phyloP scores from a whole-genome alignment of 495 filamentous ascomycete genomes.

The Trichoderma erinaceum region DNA sequence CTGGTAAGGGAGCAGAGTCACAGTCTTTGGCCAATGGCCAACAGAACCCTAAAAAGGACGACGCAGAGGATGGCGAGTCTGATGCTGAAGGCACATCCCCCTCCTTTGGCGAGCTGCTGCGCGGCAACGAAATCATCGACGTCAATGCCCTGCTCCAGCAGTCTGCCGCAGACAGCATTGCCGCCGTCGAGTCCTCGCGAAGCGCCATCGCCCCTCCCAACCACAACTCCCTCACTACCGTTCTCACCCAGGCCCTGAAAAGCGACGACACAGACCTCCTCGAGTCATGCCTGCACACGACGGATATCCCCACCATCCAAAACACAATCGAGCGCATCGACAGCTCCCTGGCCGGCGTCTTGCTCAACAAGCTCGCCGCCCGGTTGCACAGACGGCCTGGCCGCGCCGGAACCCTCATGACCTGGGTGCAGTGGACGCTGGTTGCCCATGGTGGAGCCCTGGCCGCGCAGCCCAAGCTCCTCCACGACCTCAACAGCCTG shows the following conservation, averaged over 20 bases:
- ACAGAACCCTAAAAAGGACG: slow-evolving; percentile 40
- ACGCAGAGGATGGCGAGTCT: slow-evolving; percentile 29
- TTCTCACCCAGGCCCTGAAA: slow-evolving; percentile 84
- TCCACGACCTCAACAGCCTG: slow-evolving; percentile 68
- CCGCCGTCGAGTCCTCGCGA: slow-evolving; percentile 36
- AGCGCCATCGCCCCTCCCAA: slow-evolving; percentile 47
- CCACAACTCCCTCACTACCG: slow-evolving; percentile 78
- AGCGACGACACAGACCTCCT: slow-evolving; percentile 84
- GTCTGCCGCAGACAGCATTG: slow-evolving; percentile 24
- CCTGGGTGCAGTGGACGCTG: slow-evolving; percentile 96
- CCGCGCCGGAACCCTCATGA: slow-evolving; percentile 82
- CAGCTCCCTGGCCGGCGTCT: slow-evolving; percentile 66
- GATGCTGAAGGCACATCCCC: slow-evolving; percentile 50
- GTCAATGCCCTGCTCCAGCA: slow-evolving; percentile 56
- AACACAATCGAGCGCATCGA: slow-evolving; percentile 85
- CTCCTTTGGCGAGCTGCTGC: slow-evolving; percentile 82
- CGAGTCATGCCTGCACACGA: slow-evolving; percentile 82
- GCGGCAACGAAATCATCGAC: slow-evolving; percentile 69
- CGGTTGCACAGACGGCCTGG: slow-evolving; percentile 82
- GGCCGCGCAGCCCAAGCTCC: slow-evolving; percentile 69
- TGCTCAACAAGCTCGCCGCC: slow-evolving; percentile 80
- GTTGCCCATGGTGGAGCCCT: slow-evolving; percentile 90
- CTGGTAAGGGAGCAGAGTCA: neutral
- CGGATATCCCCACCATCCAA: slow-evolving; percentile 66
- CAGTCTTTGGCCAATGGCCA: slow-evolving; percentile 22